Base-by-base conservation (phyloP, 768 basidiomycete species). In the Amanita rimosa region DNA sequence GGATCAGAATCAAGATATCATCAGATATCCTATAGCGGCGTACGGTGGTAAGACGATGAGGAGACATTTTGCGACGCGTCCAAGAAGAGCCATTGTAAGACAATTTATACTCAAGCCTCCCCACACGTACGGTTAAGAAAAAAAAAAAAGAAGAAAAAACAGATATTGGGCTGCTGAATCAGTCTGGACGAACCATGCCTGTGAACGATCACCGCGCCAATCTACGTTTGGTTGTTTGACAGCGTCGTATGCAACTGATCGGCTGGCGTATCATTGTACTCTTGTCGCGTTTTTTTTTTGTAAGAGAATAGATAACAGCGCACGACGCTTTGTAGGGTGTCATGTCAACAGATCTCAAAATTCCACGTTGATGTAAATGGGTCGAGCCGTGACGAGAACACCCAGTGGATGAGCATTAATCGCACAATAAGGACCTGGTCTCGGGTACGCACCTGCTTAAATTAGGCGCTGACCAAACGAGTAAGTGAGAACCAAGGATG, bases 301-400 rank as follows among this genome's bases (percentile, higher is more conserved):
- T 74, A 65, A 68, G 55, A 55, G 60, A 58, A 57, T 54, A 57
- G 58, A 51, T 60, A 57, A 60, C 58, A 58, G 61, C 61, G 62
- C 64, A 60, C 57, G 62, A 55, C 59, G 63, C 66, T 63, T 39
- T 66, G 64, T 61, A 60, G 63, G 68, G 58, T 73, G 71, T 63
- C 75, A 77, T 76, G 75, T 75, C 75, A 76, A 77, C 75, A 63
- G 33, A 55, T 57, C 58, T 68, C 68, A 59, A 61, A 61, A 62
- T 65, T 65, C 53, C 57, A 62, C 57, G 57, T 61, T 57, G 48
- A 56, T 61, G 62, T 52, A 58, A 64, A 60, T 64, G 60, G 67
- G 65, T 67, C 69, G 57, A 60, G 60, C 63, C 62, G 64, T 60
- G 62, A 57, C 55, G 58, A n/a, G n/a, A n/a, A n/a, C n/a, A n/a